Evolutionary conservation across 179 eudicot species (phyloP), one percentile per base, ranked within the genome.

Genomic region (Dionaea muscipula): DNA sequence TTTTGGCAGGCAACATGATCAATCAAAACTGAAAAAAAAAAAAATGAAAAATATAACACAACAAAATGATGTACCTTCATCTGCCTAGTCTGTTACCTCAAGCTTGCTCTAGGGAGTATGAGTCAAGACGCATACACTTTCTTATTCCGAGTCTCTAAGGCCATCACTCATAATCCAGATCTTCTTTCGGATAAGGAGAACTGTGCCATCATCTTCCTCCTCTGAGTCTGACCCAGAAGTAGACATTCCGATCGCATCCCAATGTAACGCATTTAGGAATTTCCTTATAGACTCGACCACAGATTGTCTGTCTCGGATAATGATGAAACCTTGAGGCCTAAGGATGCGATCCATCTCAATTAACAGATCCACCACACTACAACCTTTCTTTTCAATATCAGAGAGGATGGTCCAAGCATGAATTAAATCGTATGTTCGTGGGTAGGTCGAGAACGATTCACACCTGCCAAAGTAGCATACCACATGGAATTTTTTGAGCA

Each of bases 261-360:
- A 74, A 24, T 60, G 78, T 45, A 74, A 59, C 9, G 69, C 64
- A n/a, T 63, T 9, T 14, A 67, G 20, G 33, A 63, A 63, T 27
- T 60, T 74, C 65, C 59, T 74, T 44, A 70, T 35, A 41, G 59
- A 41, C 23, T 70, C 70, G 16, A 74, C 75, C 41, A 50, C 46
- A 20, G 71, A 11, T 47, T 46, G 65, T 51, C 70, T 74, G 39
- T 74, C 78, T 37, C 78, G 68, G 25, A 74, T 39, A 48, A 74
- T 56, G 56, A 74, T 33, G 52, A 74, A 74, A 25, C 78, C 78
- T 50, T 70, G 63, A 0, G 75, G 78, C 45, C 78, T 60, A 13
- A 74, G 61, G 53, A 74, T 70, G 16, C 78, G 68, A 24, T 74
- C 78, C 74, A 74, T 66, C 61, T 74, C 78, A 0, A 74, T 53